Conservation (phyloP, 176 grass and related monocot genomes). For the Oryza nivara region DNA sequence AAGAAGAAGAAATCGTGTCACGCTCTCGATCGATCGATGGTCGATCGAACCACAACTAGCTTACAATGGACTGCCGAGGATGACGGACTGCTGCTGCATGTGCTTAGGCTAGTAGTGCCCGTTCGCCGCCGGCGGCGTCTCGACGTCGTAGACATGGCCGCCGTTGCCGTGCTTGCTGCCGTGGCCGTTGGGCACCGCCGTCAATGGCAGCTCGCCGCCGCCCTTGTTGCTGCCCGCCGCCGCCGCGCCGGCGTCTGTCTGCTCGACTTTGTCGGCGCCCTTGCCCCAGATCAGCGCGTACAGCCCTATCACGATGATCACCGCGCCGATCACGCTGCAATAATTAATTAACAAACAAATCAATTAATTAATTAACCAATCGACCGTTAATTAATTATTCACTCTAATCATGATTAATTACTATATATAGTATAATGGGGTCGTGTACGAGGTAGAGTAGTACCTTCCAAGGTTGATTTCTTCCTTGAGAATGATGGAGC, state of each 20-base stretch:
- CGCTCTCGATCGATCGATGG: conserved; percentile 5
- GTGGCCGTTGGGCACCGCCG: conserved; percentile 32
- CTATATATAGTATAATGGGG: neutral
- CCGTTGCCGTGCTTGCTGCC: conserved; percentile 36
- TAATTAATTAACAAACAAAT: neutral
- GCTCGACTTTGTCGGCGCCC: conserved; percentile 58
- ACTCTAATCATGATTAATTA: neutral
- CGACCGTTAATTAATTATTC: too few species aligned
- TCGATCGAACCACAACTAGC: neutral
- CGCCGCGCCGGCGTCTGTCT: conserved; percentile 26
- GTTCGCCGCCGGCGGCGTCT: conserved; percentile 47
- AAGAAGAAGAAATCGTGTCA: conserved; percentile 1
- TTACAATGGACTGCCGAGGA: conserved; percentile 14
- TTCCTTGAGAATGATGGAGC: conserved; percentile 81
- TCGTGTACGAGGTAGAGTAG: neutral
- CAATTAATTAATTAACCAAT: conserved; percentile 7
- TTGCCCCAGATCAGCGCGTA: conserved; percentile 95
- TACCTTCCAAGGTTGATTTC: conserved; percentile 85
- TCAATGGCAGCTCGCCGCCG: conserved; percentile 53
- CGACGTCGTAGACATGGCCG: conserved; percentile 43
- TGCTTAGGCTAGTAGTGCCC: conserved; percentile 20
- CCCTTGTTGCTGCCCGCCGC: conserved; percentile 35
- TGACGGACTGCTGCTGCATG: neutral
- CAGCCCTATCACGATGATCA: conserved; percentile 82
- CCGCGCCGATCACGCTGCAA: conserved; percentile 82